These are phyloP conservation scores for Xylariaceae sp. DNA, from an alignment of 2,329 filamentous ascomycete genomes.

Conservation along the genomic window DNA sequence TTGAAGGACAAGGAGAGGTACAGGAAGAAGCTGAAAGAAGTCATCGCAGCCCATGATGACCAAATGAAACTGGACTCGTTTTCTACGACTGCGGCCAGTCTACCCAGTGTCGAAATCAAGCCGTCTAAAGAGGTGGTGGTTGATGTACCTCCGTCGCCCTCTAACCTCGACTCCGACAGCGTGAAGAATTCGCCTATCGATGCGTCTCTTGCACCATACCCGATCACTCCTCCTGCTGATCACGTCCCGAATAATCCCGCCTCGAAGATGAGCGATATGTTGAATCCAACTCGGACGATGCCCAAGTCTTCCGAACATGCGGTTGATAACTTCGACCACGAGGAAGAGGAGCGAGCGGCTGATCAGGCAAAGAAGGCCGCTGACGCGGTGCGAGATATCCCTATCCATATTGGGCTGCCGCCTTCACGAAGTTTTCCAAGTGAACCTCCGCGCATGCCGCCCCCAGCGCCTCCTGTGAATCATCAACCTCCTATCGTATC, in stretches of 20 bases:
- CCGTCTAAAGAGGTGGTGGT: slow-evolving; percentile 28
- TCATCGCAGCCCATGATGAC: slow-evolving; percentile 39
- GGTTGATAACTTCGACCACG: slow-evolving; percentile 52
- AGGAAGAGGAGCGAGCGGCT: slow-evolving; percentile 47
- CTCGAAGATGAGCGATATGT: slow-evolving; percentile 46
- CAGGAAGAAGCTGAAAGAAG: slow-evolving; percentile 82
- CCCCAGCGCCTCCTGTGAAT: slow-evolving; percentile 45
- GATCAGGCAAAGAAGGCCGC: slow-evolving; percentile 44
- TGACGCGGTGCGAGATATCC: slow-evolving; percentile 44
- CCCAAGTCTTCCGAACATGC: slow-evolving; percentile 59
- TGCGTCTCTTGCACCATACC: slow-evolving; percentile 57
- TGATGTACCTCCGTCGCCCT: slow-evolving; percentile 45
- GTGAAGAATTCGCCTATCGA: slow-evolving; percentile 57
- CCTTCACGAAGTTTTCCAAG: slow-evolving; percentile 54
- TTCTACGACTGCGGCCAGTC: slow-evolving; percentile 17
- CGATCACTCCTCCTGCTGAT: slow-evolving; percentile 60
- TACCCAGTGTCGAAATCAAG: slow-evolving; percentile 24
- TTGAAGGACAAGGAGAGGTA: slow-evolving; percentile 95
- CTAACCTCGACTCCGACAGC: slow-evolving; percentile 45
- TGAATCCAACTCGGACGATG: slow-evolving; percentile 57
- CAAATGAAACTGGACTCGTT: slow-evolving; percentile 17
- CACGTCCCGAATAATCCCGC: slow-evolving; percentile 35
- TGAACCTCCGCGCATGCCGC: slow-evolving; percentile 48
- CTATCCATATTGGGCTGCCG: slow-evolving; percentile 49
- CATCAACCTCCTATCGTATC: slow-evolving; percentile 33